Percentiles rank a stretch among this genome's conserved stretches.
phyloP scores from a whole-genome alignment of 768 basidiomycete genomes.

The Termitomyces sp. region DNA sequence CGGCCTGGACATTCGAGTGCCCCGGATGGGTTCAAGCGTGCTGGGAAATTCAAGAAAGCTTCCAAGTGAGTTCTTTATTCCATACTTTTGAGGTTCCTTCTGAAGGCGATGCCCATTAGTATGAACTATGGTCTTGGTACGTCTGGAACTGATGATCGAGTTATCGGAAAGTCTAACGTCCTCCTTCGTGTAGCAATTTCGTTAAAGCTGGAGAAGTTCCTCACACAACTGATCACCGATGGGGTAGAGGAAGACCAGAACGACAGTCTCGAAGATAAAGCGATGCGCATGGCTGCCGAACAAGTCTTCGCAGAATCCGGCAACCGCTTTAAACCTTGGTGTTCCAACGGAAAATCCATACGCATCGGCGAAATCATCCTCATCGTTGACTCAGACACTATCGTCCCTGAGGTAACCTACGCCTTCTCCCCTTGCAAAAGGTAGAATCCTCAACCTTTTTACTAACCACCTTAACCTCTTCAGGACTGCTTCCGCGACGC shows the following conservation, averaged over 20 bases:
- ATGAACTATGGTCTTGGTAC: constrained; percentile 71
- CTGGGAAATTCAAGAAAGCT: constrained; percentile 88
- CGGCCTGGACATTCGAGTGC: constrained; percentile 65
- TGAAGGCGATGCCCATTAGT: constrained; percentile 25
- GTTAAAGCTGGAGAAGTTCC: constrained; percentile 51
- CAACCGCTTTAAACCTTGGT: constrained; percentile 58
- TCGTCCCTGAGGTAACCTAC: constrained; percentile 58
- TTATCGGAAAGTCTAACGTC: neutral
- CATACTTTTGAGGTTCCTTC: neutral
- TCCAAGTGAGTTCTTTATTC: constrained; percentile 31
- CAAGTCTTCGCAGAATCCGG: constrained; percentile 61
- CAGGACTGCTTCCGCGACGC: constrained; percentile 86
- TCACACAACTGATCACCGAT: constrained; percentile 37
- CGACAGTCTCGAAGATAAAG: constrained; percentile 64
- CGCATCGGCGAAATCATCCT: constrained; percentile 77
- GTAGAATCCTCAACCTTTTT: neutral
- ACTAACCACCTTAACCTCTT: neutral
- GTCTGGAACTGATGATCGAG: neutral
- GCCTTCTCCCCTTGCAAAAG: neutral
- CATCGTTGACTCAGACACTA: constrained; percentile 75
- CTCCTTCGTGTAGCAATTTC: constrained; percentile 36
- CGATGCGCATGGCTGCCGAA: constrained; percentile 67
- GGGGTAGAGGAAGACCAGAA: constrained; percentile 34
- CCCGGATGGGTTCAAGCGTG: constrained; percentile 87
- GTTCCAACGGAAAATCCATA: constrained; percentile 66